phyloP scores from a whole-genome alignment of 495 filamentous ascomycete genomes.

The Penicillium lagena region DNA sequence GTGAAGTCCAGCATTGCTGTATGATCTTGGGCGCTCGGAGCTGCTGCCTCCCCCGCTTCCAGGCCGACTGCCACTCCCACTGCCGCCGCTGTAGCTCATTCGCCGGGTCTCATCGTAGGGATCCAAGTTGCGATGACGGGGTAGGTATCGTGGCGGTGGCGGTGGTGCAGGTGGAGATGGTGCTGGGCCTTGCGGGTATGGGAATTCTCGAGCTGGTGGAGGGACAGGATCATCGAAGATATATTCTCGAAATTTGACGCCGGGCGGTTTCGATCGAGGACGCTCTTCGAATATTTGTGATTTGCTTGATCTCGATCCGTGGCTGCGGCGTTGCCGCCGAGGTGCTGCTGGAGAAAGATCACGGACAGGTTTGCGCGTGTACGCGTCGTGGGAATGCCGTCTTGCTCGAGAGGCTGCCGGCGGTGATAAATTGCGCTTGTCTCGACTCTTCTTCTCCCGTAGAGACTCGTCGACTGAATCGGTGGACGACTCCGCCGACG shows the following conservation, averaged over 20 bases:
- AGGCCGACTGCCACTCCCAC: constrained; percentile 12
- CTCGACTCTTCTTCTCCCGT: no score
- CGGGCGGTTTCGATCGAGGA: constrained; percentile 17
- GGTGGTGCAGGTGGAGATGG: constrained; percentile 13
- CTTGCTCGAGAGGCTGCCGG: constrained; percentile 21
- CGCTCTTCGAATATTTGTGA: constrained; percentile 14
- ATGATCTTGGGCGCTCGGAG: constrained; percentile 19
- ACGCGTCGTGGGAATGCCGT: constrained; percentile 40
- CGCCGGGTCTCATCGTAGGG: constrained; percentile 12
- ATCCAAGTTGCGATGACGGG: constrained; percentile 12
- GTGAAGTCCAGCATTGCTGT: constrained; percentile 13
- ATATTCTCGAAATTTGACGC: constrained; percentile 25
- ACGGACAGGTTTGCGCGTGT: constrained; percentile 25
- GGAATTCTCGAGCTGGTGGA: constrained; percentile 18
- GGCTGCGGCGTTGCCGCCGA: constrained; percentile 7
- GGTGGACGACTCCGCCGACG: constrained; percentile 23
- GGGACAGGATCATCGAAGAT: constrained; percentile 19
- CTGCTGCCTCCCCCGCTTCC: constrained; percentile 17
- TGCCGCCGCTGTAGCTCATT: constrained; percentile 19
- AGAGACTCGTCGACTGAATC: not conserved
- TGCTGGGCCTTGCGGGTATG: constrained; percentile 11
- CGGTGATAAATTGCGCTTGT: constrained; percentile 21
- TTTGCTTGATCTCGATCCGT: constrained; percentile 12
- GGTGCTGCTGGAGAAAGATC: constrained; percentile 24
- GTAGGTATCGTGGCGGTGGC: constrained; percentile 7